These are phyloP conservation scores for Trichosporon ovoides DNA, from an alignment of 1,284 basidiomycete species.

Conservation along the genomic window DNA sequence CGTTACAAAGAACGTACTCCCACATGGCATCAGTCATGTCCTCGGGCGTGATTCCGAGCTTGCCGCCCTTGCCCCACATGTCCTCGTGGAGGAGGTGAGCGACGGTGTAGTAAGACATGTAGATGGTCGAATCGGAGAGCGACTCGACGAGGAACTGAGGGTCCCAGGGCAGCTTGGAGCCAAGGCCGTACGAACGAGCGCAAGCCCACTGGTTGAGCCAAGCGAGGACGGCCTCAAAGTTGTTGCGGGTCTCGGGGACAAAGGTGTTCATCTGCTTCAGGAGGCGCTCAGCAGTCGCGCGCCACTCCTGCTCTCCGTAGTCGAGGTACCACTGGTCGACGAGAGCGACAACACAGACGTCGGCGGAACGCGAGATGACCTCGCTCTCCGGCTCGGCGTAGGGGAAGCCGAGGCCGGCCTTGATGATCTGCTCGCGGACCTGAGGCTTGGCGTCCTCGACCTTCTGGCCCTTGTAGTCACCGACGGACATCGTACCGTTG, in stretches of 20 bases:
- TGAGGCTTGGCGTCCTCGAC: slow-evolving; percentile 89
- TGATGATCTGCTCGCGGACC: slow-evolving; percentile 80
- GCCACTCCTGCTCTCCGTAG: slow-evolving; percentile 90
- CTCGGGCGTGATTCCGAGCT: slow-evolving; percentile 76
- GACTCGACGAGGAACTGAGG: slow-evolving; percentile 94
- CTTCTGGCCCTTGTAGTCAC: slow-evolving; percentile 77
- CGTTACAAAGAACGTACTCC: slow-evolving; percentile 85
- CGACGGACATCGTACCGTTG: slow-evolving; percentile 80
- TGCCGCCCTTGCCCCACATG: slow-evolving; percentile 75
- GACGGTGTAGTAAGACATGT: slow-evolving; percentile 98
- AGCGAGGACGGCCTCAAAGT: slow-evolving; percentile 82
- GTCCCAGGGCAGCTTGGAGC: slow-evolving; percentile 96
- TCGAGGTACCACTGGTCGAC: slow-evolving; percentile 99
- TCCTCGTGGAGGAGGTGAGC: slow-evolving; percentile 77
- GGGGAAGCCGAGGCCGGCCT: slow-evolving; percentile 69
- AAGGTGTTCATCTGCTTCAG: slow-evolving; percentile 86
- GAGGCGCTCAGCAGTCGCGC: slow-evolving; percentile 74
- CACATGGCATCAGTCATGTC: slow-evolving; percentile 97
- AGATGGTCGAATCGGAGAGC: slow-evolving; percentile 95
- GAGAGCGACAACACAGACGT: slow-evolving; percentile 95
- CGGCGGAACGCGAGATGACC: slow-evolving; percentile 81
- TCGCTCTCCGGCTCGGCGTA: slow-evolving; percentile 95
- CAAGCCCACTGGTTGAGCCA: slow-evolving; percentile 99
- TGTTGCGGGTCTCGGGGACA: slow-evolving; percentile 79
- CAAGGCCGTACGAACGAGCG: slow-evolving; percentile 91